Evolutionary conservation across 129 eudicot species (phyloP), one percentile per base, ranked within the genome.

Genomic region (Chrysanthemum seticuspe): DNA sequence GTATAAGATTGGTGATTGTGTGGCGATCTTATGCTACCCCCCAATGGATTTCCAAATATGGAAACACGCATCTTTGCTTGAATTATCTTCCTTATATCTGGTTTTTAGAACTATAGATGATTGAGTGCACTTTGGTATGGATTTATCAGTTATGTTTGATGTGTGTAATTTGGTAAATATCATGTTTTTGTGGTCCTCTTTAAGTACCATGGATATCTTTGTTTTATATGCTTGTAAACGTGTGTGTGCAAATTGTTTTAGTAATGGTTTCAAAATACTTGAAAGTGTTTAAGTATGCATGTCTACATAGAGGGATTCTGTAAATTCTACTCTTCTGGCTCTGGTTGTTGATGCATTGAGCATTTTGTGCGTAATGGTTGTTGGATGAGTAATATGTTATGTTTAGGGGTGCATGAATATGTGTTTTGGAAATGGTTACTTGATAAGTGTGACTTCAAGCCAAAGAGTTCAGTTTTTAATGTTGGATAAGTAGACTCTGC

Each of bases 211-310:
- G 66, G 57, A 34, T 34, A 36, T 71, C 25, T 45, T 45, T 25
- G 59, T 72, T 59, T 14, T 47, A 16, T 71, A 25, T 57, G 16
- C 36, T 44, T 18, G 29, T 45, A 50, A 49, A 40, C 25, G 51
- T 45, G 67, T 48, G 44, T 60, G 10, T 44, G 76, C 48, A 23
- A 60, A 19, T 45, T 6, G 10, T 61, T 27, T 13, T 31, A 19
- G 4, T n/a, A 27, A 3, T 31, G 10, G 31, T 53, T 0, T 7
- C 3, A 8, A 4, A 21, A 36, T 36, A 16, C 15, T 10, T 62
- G 18, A 44, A 29, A 70, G 5, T 70, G n/a, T 45, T 65, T 12
- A 65, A 65, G 55, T 15, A 65, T 16, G 29, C 69, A 4, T 65
- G 14, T 16, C 15, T 65, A 44, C 34, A 65, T 57, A 40, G 44